Conservation (phyloP, 2,329 filamentous ascomycete species). For the Calonectria pseudoturangicola region DNA sequence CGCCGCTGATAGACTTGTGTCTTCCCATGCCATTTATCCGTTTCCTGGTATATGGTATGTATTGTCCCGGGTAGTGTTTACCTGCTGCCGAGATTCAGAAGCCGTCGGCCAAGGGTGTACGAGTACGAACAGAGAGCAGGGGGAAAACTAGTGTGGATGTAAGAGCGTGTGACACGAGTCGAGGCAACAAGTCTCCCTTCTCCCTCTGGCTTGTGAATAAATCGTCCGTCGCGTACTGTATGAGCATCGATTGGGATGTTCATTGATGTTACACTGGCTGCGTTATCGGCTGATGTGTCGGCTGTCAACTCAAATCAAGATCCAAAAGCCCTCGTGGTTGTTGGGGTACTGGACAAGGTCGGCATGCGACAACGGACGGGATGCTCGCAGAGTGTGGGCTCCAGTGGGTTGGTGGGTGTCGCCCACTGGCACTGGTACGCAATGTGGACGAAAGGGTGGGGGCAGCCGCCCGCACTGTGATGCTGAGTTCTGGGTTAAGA, state of each 20-base stretch:
- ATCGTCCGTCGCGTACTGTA: slow-evolving; percentile 23
- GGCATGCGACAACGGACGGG: slow-evolving; percentile 25
- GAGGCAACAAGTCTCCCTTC: neutral
- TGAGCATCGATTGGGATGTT: slow-evolving; percentile 24
- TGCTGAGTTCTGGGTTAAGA: slow-evolving; percentile 8
- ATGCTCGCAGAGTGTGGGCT: slow-evolving; percentile 30
- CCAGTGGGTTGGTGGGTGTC: slow-evolving; percentile 29
- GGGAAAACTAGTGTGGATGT: neutral
- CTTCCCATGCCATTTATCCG: slow-evolving; percentile 15
- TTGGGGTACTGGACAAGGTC: slow-evolving; percentile 30
- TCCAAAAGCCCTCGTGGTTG: slow-evolving; percentile 35
- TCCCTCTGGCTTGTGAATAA: slow-evolving; percentile 6
- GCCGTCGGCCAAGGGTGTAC: slow-evolving; percentile 8
- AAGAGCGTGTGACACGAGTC: slow-evolving; percentile 17
- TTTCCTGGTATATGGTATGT: slow-evolving; percentile 10
- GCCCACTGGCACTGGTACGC: slow-evolving; percentile 21
- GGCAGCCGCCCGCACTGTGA: slow-evolving; percentile 34
- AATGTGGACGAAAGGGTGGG: slow-evolving; percentile 30
- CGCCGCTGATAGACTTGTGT: slow-evolving; percentile 12
- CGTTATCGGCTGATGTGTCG: slow-evolving; percentile 30
- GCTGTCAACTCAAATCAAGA: slow-evolving; percentile 38
- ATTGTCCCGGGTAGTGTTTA: slow-evolving; percentile 2
- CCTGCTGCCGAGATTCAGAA: slow-evolving; percentile 23
- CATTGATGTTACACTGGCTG: slow-evolving; percentile 25
- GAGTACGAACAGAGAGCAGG: slow-evolving; percentile 12